These are phyloP conservation scores for Neopestalotiopsis sp. DNA, from an alignment of 2,329 filamentous ascomycete genomes.

Conservation along the genomic window DNA sequence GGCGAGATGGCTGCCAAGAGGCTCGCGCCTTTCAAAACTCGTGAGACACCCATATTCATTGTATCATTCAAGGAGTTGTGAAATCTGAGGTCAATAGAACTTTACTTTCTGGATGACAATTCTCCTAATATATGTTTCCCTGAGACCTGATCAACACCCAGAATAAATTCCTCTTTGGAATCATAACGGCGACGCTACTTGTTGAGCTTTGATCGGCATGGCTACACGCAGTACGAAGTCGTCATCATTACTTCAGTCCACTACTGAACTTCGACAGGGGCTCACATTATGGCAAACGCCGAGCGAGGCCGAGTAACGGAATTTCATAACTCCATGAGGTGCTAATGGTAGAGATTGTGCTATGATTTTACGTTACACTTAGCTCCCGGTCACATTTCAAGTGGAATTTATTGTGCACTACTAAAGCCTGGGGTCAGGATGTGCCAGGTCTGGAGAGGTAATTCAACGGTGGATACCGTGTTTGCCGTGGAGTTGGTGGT, in stretches of 20 bases:
- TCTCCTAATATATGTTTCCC: too few species aligned
- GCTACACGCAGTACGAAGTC: neutral
- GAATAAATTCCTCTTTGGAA: neutral
- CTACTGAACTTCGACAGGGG: neutral
- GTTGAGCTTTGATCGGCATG: neutral
- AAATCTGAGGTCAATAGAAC: too few species aligned
- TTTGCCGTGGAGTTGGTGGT: neutral
- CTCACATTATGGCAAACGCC: neutral
- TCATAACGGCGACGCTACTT: neutral
- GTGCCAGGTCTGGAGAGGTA: neutral
- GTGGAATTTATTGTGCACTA: neutral
- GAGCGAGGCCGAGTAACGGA: neutral
- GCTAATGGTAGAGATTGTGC: too few species aligned
- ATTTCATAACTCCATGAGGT: neutral
- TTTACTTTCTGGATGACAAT: too few species aligned
- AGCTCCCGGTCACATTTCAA: neutral
- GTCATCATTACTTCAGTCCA: neutral
- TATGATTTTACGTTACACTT: neutral
- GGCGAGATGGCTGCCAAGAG: conserved; percentile 24
- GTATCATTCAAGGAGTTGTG: neutral
- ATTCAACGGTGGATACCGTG: neutral
- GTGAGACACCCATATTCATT: conserved; percentile 23
- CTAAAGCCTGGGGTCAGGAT: neutral
- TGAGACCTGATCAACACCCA: neutral
- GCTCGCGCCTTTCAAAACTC: conserved; percentile 17